Evolutionary conservation across 257 asterid genomes (phyloP).

Genomic region (Perilla frutescens): DNA sequence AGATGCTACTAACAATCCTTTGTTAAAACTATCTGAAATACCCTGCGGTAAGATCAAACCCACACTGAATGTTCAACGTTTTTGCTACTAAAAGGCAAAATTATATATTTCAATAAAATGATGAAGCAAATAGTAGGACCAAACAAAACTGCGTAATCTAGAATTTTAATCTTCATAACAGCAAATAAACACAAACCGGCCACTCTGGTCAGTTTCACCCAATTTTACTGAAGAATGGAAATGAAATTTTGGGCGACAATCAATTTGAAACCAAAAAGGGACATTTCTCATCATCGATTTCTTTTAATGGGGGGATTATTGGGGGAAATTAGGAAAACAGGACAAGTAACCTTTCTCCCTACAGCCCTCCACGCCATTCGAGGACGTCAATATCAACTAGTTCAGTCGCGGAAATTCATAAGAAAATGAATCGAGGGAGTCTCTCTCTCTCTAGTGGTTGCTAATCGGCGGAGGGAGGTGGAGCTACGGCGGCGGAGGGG

Average conservation of each 20-base stretch:
- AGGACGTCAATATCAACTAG: constrained; percentile 35
- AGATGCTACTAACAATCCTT: constrained; percentile 45
- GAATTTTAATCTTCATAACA: constrained; percentile 10
- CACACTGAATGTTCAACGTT: constrained; percentile 11
- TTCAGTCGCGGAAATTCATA: constrained; percentile 30
- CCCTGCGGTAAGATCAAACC: constrained; percentile 54
- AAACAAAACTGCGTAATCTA: not conserved
- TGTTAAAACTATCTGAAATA: constrained; percentile 48
- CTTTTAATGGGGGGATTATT: not conserved
- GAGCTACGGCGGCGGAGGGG: constrained; percentile 19
- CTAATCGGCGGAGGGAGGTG: not conserved
- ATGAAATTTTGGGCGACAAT: not conserved
- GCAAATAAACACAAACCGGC: not conserved
- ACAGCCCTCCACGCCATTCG: constrained; percentile 82
- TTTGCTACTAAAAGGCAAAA: constrained; percentile 18
- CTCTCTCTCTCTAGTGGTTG: not conserved
- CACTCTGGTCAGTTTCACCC: not conserved
- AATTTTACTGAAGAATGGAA: not conserved
- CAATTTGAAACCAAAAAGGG: not conserved
- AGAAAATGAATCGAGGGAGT: constrained; percentile 11
- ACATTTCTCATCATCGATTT: not conserved
- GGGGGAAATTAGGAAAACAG: not conserved
- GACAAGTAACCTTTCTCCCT: constrained; percentile 60
- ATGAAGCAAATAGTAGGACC: not conserved
- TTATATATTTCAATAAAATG: not conserved